These are phyloP conservation scores for Croton laevigatus DNA, from an alignment of 441 rosid genomes.

Conservation along the genomic window DNA sequence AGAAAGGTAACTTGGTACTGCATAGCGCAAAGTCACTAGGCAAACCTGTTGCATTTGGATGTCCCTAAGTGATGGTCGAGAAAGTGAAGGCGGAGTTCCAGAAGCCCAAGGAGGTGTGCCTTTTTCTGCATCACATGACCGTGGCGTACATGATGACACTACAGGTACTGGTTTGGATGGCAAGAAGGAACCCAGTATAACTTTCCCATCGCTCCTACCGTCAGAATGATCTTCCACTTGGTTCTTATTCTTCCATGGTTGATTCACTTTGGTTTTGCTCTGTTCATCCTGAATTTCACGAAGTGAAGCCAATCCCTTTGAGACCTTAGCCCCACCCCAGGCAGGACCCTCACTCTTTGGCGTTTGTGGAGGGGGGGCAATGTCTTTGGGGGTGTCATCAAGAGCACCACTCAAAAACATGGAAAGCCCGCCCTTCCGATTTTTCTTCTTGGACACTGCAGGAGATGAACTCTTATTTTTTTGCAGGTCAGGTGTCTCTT, in stretches of 20 bases:
- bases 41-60: constrained; percentile 95
- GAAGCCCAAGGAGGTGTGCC: constrained; percentile 94
- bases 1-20: neutral
- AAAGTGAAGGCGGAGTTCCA: constrained; percentile 55
- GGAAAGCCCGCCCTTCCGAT: constrained; percentile 94
- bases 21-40: neutral
- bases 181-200: constrained; percentile 63
- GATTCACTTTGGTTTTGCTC: constrained; percentile 51
- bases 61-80: constrained; percentile 89
- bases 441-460: constrained; percentile 59
- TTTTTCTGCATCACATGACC: constrained; percentile 55
- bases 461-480: constrained; percentile 42
- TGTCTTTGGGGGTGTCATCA: constrained; percentile 63
- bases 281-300: constrained; percentile 91
- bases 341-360: constrained; percentile 88
- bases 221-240: constrained; percentile 41
- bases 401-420: constrained; percentile 98
- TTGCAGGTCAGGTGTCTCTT: constrained; percentile 34
- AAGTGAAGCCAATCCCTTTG: constrained; percentile 76
- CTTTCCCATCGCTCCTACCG: constrained; percentile 52
- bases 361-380: constrained; percentile 49
- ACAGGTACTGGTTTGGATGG: constrained; percentile 79
- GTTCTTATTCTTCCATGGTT: constrained; percentile 36
- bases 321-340: constrained; percentile 93
- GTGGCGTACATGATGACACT: constrained; percentile 40